These are phyloP conservation scores for Ogataea sp. DNA, from an alignment of 805 yeast genomes.

Conservation along the genomic window DNA sequence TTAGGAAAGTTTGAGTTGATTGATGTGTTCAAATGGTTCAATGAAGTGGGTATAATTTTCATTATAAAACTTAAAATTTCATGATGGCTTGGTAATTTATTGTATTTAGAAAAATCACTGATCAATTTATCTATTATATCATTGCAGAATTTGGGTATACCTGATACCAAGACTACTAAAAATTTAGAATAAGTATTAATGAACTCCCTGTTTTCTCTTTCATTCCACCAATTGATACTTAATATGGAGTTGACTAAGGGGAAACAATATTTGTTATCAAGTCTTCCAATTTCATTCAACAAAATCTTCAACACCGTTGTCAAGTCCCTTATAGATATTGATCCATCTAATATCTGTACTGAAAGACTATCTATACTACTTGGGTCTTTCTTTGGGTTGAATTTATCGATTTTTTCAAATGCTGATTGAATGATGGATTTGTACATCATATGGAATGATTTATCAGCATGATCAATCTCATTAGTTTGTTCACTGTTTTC, in stretches of 20 bases:
- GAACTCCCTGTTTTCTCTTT: conserved; percentile 25
- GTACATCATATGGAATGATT: conserved; percentile 18
- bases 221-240: conserved; percentile 54
- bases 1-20: conserved; percentile 69
- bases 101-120: conserved; percentile 39
- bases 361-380: conserved; percentile 53
- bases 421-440: conserved; percentile 51
- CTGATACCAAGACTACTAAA: conserved; percentile 69
- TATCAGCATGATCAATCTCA: background rate
- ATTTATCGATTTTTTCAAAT: conserved; percentile 56
- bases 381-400: conserved; percentile 47
- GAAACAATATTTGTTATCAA: conserved; percentile 49
- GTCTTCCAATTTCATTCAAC: conserved; percentile 55
- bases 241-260: conserved; percentile 55
- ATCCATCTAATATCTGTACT: conserved; percentile 47
- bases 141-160: conserved; percentile 83
- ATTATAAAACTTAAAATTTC: conserved; percentile 55
- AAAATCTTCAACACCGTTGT: conserved; percentile 48
- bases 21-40: conserved; percentile 51
- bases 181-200: conserved; percentile 59
- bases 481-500: background rate
- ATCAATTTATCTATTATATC: conserved; percentile 72
- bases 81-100: conserved; percentile 42
- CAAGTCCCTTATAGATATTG: conserved; percentile 46
- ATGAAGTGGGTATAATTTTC: conserved; percentile 73